phyloP scores from a whole-genome alignment of 352 stramenopile genomes.

The Phytopythium chamaehyphon region DNA sequence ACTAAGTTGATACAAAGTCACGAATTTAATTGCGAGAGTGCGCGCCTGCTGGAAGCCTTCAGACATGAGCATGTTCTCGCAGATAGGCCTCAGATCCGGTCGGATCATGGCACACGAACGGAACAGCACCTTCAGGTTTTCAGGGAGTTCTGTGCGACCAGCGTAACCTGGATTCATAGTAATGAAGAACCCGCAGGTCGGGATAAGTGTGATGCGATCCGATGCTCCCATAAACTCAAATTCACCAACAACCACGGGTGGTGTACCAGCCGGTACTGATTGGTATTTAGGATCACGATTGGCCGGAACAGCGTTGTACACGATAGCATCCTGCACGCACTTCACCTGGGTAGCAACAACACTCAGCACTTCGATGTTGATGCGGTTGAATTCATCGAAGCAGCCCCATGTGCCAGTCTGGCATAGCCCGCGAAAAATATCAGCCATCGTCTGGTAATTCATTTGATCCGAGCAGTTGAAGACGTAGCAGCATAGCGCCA shows the following conservation, averaged over 20 bases:
- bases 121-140: slow-evolving; percentile 92
- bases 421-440: slow-evolving; percentile 84
- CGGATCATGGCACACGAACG: slow-evolving; percentile 93
- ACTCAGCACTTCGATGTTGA: slow-evolving; percentile 87
- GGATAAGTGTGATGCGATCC: slow-evolving; percentile 82
- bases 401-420: slow-evolving; percentile 86
- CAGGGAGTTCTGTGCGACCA: slow-evolving; percentile 79
- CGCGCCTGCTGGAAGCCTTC: slow-evolving; percentile 86
- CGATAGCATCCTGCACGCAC: slow-evolving; percentile 82
- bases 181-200: slow-evolving; percentile 92
- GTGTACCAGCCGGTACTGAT: slow-evolving; percentile 89
- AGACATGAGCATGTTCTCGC: slow-evolving; percentile 89
- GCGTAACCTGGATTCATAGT: slow-evolving; percentile 95
- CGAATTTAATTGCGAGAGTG: slow-evolving; percentile 91
- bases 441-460: slow-evolving; percentile 89
- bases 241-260: slow-evolving; percentile 84
- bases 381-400: slow-evolving; percentile 88
- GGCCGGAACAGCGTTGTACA: slow-evolving; percentile 85
- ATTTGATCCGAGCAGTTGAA: slow-evolving; percentile 90
- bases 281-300: slow-evolving; percentile 96
- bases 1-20: slow-evolving; percentile 87
- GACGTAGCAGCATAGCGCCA: slow-evolving; percentile 86
- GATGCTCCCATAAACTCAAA: slow-evolving; percentile 88
- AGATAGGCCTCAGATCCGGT: slow-evolving; percentile 91
- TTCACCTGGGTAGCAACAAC: slow-evolving; percentile 86